Conservation (phyloP, 2,329 filamentous ascomycete genomes). For the Talaromyces pinophilus region DNA sequence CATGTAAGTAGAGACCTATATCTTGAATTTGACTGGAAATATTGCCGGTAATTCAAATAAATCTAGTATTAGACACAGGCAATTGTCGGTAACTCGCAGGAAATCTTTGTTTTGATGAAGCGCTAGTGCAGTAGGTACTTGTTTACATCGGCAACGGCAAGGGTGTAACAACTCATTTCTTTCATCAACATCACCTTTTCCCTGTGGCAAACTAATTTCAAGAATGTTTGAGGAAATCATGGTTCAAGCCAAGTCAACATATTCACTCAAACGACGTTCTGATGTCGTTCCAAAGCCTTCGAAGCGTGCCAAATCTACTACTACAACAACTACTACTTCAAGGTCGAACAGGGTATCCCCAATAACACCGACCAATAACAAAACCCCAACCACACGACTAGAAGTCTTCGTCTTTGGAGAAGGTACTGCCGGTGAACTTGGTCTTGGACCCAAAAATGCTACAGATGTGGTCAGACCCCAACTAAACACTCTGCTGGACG, state of each 20-base stretch:
- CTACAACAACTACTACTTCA: background rate
- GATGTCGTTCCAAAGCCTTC: background rate
- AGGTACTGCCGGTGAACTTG: background rate
- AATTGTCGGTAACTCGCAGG: background rate
- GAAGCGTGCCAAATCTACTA: background rate
- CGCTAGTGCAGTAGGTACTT: background rate
- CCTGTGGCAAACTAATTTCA: background rate
- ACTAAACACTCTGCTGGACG: conserved; percentile 62
- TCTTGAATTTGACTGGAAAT: background rate
- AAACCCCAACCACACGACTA: background rate
- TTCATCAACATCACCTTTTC: background rate
- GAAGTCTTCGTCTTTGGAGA: conserved; percentile 18
- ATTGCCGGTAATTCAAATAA: too few species aligned
- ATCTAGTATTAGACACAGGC: background rate
- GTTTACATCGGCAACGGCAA: background rate
- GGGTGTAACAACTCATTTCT: background rate
- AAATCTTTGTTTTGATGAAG: background rate
- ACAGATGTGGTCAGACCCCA: conserved; percentile 10
- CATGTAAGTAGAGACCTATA: background rate
- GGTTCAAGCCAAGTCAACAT: background rate
- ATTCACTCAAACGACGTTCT: background rate
- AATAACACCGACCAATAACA: background rate
- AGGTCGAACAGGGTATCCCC: background rate
- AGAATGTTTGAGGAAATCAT: background rate
- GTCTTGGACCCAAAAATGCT: conserved; percentile 4